Evolutionary conservation across 1,284 basidiomycete species (phyloP).

Genomic region (Xerocomus amazonicus): DNA sequence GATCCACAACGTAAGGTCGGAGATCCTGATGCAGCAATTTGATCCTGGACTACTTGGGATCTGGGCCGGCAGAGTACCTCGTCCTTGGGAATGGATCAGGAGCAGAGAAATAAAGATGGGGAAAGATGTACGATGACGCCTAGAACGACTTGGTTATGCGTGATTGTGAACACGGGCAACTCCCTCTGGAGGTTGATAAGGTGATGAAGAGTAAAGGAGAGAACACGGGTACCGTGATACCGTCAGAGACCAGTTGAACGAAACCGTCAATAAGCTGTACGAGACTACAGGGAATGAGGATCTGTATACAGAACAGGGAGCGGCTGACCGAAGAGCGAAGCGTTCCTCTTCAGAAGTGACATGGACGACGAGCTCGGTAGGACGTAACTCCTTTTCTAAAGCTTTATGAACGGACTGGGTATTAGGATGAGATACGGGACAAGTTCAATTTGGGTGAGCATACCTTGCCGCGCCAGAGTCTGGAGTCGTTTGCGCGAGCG

Average conservation of each 20-base stretch:
- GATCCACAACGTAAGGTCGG: not conserved
- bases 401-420: conserved; percentile 69
- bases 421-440: not conserved
- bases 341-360: conserved; percentile 58
- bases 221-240: conserved; percentile 44
- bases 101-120: not conserved
- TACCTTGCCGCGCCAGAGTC: conserved; percentile 60
- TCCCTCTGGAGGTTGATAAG: conserved; percentile 49
- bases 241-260: conserved; percentile 44
- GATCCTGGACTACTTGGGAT: not conserved
- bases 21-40: not conserved
- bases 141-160: conserved; percentile 52
- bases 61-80: conserved; percentile 16
- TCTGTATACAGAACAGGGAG: not conserved
- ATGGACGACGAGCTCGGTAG: conserved; percentile 52
- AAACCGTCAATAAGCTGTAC: conserved; percentile 62
- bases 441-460: conserved; percentile 12
- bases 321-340: conserved; percentile 63
- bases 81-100: conserved; percentile 40
- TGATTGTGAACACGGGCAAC: conserved; percentile 67
- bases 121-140: conserved; percentile 59
- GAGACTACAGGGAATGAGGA: conserved; percentile 38
- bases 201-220: not conserved
- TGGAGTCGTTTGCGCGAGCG: conserved; percentile 57
- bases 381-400: conserved; percentile 72